Base-by-base conservation (phyloP, 2,329 filamentous ascomycete species). In the Cladosporium sp. region DNA sequence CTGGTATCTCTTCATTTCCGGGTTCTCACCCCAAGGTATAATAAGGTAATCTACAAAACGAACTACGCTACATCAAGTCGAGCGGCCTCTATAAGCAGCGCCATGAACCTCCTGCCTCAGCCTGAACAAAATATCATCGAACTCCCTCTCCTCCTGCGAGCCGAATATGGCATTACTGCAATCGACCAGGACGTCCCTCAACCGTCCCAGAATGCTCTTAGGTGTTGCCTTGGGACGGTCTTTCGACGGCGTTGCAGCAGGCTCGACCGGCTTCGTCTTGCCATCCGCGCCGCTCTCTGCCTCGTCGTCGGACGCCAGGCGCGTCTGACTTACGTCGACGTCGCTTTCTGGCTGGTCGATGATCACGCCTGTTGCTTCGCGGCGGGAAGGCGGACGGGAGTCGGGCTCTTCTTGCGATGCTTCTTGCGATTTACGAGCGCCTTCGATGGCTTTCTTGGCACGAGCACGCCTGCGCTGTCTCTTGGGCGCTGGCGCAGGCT, bases 61-160 rank as follows among this genome's bases (percentile, higher is more conserved):
- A 28, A 28, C 22, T 28, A 28, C 7, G 22, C 5, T 7, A 28
- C 7, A 28, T 28, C 22, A 28, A 28, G 22, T 28, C 7, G 22
- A 28, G 22, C 22, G 22, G 22, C 22, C 22, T 7, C 22, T 28
- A 28, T 28, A 28, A 28, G 83, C 83, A 13, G 87, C 88, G 52
- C 84, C 81, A 66, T 86, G 87, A 48, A 91, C 77, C 66, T 86
- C 83, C 57, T 80, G 77, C 67, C 87, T 85, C 58, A 92, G 81
- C 66, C 92, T 86, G 73, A 91, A 88, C 65, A 93, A 76, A 61
- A 89, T 72, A 64, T 91, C 85, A 63, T 93, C 88, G 59, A 93
- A 77, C 65, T 85, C 77, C 54, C 83, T 78, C 49, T 89, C 80
- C 56, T 88, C 83, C 9, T 80, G 75, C 9, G 81, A 77, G 13